Evolutionary conservation across 352 stramenopile genomes (phyloP).

Genomic region (Halophytophthora polymorphica): DNA sequence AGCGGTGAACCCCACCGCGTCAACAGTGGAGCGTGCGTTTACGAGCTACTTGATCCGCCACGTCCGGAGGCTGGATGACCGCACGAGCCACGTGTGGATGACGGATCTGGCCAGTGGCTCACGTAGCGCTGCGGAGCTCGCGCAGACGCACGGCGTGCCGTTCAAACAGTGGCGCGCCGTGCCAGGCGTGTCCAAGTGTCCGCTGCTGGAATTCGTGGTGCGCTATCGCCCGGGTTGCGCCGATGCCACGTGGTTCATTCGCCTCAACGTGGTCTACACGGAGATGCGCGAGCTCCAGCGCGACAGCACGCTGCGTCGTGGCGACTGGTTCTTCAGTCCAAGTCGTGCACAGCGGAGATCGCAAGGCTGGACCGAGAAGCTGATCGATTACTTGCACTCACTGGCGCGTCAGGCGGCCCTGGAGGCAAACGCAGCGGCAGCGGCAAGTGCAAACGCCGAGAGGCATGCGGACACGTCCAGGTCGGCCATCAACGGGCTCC

Average conservation of each 20-base stretch:
- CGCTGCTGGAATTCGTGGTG: constrained; percentile 74
- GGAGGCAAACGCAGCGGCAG: constrained; percentile 14
- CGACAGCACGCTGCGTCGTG: constrained; percentile 48
- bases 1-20: constrained; percentile 1
- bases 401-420: constrained; percentile 48
- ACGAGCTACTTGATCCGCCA: constrained; percentile 80
- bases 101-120: constrained; percentile 60
- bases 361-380: constrained; percentile 78
- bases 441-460: constrained; percentile 16
- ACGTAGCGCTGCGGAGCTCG: constrained; percentile 62
- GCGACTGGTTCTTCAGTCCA: constrained; percentile 83
- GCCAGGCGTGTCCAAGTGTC: constrained; percentile 73
- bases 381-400: constrained; percentile 72
- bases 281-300: constrained; percentile 85
- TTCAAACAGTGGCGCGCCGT: constrained; percentile 85
- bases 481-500: neutral
- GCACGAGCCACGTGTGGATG: constrained; percentile 83
- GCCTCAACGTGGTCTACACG: constrained; percentile 84
- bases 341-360: constrained; percentile 63
- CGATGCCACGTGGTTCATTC: constrained; percentile 82
- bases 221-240: constrained; percentile 64
- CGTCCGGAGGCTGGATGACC: constrained; percentile 74
- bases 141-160: constrained; percentile 72
- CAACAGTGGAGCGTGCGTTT: constrained; percentile 53
- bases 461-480: neutral